phyloP scores from a whole-genome alignment of 495 filamentous ascomycete genomes.

The Pseudevernia furfuracea region DNA sequence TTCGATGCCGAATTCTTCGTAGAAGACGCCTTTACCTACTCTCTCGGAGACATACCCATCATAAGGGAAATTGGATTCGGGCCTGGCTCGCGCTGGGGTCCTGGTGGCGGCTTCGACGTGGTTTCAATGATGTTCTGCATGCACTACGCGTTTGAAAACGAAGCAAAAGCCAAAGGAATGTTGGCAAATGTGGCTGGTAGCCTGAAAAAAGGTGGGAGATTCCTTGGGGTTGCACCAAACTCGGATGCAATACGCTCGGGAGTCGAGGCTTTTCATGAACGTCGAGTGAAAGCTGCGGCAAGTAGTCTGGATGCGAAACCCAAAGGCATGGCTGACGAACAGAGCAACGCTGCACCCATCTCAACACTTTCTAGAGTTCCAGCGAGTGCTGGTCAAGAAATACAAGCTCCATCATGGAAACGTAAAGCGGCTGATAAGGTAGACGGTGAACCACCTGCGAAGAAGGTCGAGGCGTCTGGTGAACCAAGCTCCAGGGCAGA shows the following conservation, averaged over 20 bases:
- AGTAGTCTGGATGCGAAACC: conserved; percentile 29
- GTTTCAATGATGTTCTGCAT: conserved; percentile 99
- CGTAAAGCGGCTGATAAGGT: not conserved
- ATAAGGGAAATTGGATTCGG: conserved; percentile 79
- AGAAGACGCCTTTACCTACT: conserved; percentile 83
- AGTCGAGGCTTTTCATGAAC: conserved; percentile 54
- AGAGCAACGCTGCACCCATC: not conserved
- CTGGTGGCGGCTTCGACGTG: conserved; percentile 80
- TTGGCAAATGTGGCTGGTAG: conserved; percentile 82
- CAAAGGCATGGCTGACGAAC: conserved; percentile 10
- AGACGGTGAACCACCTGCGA: conserved; percentile 18
- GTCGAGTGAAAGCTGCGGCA: conserved; percentile 42
- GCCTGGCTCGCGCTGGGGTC: conserved; percentile 55
- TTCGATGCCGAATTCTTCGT: conserved; percentile 81
- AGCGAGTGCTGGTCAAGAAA: conserved; percentile 1
- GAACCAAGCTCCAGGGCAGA: not conserved
- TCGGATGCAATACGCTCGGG: conserved; percentile 71
- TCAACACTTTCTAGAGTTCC: conserved; percentile 2
- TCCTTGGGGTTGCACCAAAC: conserved; percentile 89
- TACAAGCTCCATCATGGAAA: not conserved
- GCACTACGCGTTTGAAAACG: conserved; percentile 95
- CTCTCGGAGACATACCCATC: conserved; percentile 66
- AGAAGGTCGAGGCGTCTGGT: not conserved
- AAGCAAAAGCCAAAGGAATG: conserved; percentile 84
- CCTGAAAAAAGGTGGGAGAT: conserved; percentile 86